Evolutionary conservation across 202 grass and related monocot species (phyloP).

Genomic region (Sporobolus alterniflorus): DNA sequence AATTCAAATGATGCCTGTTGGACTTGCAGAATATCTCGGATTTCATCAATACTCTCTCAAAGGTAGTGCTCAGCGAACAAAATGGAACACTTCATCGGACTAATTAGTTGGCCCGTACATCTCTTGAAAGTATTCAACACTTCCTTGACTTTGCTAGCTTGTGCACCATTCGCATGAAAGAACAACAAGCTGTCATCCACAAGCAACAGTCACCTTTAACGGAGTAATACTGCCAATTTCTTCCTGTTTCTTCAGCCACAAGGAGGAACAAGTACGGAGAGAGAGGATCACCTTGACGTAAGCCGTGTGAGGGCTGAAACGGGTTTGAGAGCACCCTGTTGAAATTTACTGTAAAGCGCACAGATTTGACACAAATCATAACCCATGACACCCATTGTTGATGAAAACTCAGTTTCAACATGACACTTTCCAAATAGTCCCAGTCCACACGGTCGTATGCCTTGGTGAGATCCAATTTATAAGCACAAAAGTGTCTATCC

Average conservation of each 20-base stretch:
- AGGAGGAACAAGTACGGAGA: background rate
- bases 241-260: background rate
- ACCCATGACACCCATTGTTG: background rate
- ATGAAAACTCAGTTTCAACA: background rate
- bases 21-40: background rate
- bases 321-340: background rate
- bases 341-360: background rate
- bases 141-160: background rate
- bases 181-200: background rate
- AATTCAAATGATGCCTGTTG: background rate
- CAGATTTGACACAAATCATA: background rate
- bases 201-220: background rate
- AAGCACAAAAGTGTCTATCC: background rate
- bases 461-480: background rate
- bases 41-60: background rate
- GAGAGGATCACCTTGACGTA: background rate
- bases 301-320: background rate
- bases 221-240: background rate
- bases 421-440: background rate
- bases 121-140: accelerated
- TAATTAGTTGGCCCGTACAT: background rate
- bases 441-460: background rate
- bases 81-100: background rate
- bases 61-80: background rate
- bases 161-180: background rate